Percentiles rank a stretch among this genome's conserved stretches.
Evolutionary conservation across 225 moss, liverwort and hornwort species (phyloP).

Genomic region (Marchantia paleacea): DNA sequence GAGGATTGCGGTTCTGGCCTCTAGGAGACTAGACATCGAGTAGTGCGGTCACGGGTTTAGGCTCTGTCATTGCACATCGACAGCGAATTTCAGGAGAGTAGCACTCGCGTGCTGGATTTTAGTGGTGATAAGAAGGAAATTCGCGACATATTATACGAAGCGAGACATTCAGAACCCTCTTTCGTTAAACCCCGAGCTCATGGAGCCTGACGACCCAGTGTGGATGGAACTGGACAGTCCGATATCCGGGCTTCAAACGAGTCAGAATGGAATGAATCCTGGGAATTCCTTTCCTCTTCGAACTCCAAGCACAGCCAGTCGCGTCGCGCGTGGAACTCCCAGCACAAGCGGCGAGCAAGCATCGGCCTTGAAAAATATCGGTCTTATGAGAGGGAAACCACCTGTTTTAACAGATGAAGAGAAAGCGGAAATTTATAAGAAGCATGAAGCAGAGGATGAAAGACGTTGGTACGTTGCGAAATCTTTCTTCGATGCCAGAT

Average conservation of each 20-base stretch:
- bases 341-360: conserved; percentile 5
- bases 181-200: not conserved
- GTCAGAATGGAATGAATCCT: not conserved
- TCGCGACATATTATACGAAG: not conserved
- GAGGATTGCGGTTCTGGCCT: not conserved
- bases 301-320: not conserved
- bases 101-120: not conserved
- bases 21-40: not conserved
- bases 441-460: conserved; percentile 28
- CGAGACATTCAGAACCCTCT: not conserved
- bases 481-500: conserved; percentile 38
- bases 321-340: not conserved
- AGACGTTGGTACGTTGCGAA: conserved; percentile 38
- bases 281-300: not conserved
- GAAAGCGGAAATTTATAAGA: conserved; percentile 3
- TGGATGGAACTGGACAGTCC: conserved; percentile 6
- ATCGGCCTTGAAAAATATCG: not conserved
- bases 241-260: not conserved
- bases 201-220: not conserved
- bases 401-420: conserved; percentile 9
- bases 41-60: too few species aligned
- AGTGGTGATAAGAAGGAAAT: not conserved
- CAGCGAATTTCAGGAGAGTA: not conserved
- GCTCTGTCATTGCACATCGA: not conserved
- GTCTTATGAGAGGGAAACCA: not conserved